Base-by-base conservation (phyloP, 2,329 filamentous ascomycete genomes). In the Didymosphaeria variabile region DNA sequence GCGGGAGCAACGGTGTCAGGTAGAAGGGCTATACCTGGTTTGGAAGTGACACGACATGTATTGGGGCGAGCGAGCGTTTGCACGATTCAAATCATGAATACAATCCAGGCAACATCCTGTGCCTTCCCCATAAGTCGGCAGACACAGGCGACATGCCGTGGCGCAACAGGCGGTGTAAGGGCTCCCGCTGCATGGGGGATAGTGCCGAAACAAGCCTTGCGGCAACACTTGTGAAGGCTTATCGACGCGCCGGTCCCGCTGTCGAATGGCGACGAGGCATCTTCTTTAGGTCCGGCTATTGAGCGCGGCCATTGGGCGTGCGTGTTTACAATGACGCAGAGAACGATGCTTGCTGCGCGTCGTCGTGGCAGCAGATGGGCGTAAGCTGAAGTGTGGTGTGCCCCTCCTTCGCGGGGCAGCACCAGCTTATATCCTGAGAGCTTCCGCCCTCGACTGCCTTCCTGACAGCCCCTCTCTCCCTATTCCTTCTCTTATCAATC, bases 161-260 rank as follows among this genome's bases (percentile, higher is more conserved):
- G 10, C 9, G 42, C 42, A 55, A 55, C 23, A 55, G 53, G 53
- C 53, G 53, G 53, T 55, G 53, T 55, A 55, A 45, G 36, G 51
- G 21, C 10, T 2, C 50, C 3, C 13, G 21, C 34, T 34, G 52
- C 38, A 45, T n/a, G 38, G 15, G 38, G 9, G 21, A 2, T 21
- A 45, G 52, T 21, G 52, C 34, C 10, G 23, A 45, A 23, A 55
- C 52, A 55, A 55, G 52, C 52, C 44, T 55, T 55, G 38, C 9
- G 31, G 26, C 36, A 21, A n/a, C n/a, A n/a, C n/a, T n/a, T n/a
- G n/a, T n/a, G n/a, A n/a, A 55, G 36, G 52, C 52, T 55, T 55
- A n/a, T 45, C 38, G 38, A 44, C n/a, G 51, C 13, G 51, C 36
- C 23, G 51, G 12, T 44, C 26, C 52, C 38, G 38, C 38, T 9